A percentile compares a stretch with the other conserved stretches of the same genome.
phyloP scores from a whole-genome alignment of 1,139 yeast genomes.

The Saccharomycopsis phalli region DNA sequence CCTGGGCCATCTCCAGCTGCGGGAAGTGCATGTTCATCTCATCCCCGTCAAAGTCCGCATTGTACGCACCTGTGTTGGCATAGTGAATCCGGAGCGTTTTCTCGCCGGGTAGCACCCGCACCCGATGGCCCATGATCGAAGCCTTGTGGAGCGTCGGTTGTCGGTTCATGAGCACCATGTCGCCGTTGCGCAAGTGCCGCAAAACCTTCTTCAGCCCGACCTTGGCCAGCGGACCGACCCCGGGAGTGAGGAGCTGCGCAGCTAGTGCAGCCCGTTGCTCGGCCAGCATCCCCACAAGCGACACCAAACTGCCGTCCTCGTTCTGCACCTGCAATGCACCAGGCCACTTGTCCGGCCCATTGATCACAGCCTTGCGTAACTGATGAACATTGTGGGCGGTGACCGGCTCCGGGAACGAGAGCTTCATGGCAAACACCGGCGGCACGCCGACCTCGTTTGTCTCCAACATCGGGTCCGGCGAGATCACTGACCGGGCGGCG shows the following conservation, averaged over 20 bases:
- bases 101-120: conserved; percentile 93
- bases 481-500: conserved; percentile 98
- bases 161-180: conserved; percentile 96
- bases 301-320: conserved; percentile 85
- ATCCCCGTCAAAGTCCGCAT: conserved; percentile 99
- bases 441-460: conserved; percentile 98
- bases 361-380: conserved; percentile 87
- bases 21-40: conserved; percentile 99
- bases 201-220: conserved; percentile 85
- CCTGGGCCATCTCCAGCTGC: conserved; percentile 94
- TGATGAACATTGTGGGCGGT: conserved; percentile 89
- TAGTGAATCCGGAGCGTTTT: conserved; percentile 94
- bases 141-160: conserved; percentile 99
- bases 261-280: conserved; percentile 98
- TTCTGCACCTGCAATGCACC: conserved; percentile 96
- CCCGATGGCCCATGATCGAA: conserved; percentile 99
- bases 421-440: conserved; percentile 91
- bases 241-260: conserved; percentile 85
- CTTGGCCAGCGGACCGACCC: conserved; percentile 25
- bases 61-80: conserved; percentile 98
- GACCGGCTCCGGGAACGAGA: conserved; percentile 97
- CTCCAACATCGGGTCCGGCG: conserved; percentile 97
- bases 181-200: conserved; percentile 90
- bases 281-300: conserved; percentile 77
- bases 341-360: conserved; percentile 98